A percentile compares a stretch with the other conserved stretches of the same genome.
phyloP scores from a whole-genome alignment of 1,284 basidiomycete species.

The Taiwanofungus camphoratus region DNA sequence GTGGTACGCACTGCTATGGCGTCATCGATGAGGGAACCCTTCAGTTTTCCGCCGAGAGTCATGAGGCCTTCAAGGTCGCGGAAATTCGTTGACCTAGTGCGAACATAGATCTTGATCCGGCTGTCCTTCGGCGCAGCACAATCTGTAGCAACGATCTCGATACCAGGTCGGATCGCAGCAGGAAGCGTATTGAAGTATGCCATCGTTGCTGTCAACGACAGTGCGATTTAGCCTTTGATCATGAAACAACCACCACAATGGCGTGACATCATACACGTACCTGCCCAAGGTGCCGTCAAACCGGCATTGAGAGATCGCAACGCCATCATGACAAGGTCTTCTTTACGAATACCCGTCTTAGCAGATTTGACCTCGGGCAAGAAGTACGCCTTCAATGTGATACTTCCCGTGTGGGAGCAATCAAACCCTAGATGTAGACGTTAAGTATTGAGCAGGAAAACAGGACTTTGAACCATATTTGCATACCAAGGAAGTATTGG shows the following conservation, averaged over 20 bases:
- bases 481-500: slow-evolving; percentile 3
- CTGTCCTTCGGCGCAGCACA: background rate
- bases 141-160: slow-evolving; percentile 2
- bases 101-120: slow-evolving; percentile 4
- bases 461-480: background rate
- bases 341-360: background rate
- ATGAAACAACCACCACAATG: too few species aligned
- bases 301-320: background rate
- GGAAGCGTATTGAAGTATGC: slow-evolving; percentile 1
- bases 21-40: background rate
- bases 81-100: slow-evolving; percentile 1
- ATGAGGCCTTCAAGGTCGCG: background rate
- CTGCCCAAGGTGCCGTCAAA: background rate
- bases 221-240: too few species aligned
- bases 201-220: background rate
- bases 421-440: background rate
- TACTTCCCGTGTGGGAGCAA: background rate
- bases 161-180: background rate
- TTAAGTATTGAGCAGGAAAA: background rate
- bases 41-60: background rate
- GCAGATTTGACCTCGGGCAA: slow-evolving; percentile 1
- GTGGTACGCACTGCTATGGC: background rate
- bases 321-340: background rate
- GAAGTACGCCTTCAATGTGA: slow-evolving; percentile 3
- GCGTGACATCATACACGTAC: background rate